Evolutionary conservation across 768 basidiomycete genomes (phyloP).

Genomic region (Kwoniella shandongensis): DNA sequence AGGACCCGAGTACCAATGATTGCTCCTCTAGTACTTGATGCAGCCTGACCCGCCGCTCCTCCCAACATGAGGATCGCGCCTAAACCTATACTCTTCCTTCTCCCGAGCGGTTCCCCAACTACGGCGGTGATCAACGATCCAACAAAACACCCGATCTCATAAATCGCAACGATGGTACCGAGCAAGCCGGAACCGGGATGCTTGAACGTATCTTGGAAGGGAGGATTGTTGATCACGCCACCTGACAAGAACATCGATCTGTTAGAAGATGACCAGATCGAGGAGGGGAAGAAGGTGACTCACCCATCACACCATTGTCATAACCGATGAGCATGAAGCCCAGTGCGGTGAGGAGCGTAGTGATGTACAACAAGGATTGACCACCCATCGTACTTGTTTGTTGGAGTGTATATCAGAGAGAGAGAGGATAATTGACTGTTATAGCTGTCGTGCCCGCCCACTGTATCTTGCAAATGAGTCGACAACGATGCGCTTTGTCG

Average conservation of each 20-base stretch:
- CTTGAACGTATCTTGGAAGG: constrained; percentile 23
- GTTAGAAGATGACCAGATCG: neutral
- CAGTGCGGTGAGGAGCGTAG: constrained; percentile 29
- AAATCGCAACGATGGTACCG: constrained; percentile 36
- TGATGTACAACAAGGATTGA: constrained; percentile 16
- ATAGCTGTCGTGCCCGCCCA: too few relatives aligned
- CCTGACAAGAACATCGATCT: constrained; percentile 13
- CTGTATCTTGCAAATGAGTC: too few relatives aligned
- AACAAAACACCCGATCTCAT: constrained; percentile 27
- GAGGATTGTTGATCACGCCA: constrained; percentile 35
- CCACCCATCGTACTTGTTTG: too few relatives aligned
- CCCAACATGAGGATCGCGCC: constrained; percentile 39
- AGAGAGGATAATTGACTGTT: too few relatives aligned
- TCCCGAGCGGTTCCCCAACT: constrained; percentile 24
- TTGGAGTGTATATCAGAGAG: too few relatives aligned
- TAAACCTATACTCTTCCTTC: constrained; percentile 23
- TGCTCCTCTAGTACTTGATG: constrained; percentile 25
- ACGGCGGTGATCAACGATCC: constrained; percentile 27
- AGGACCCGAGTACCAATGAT: constrained; percentile 39
- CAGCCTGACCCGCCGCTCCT: constrained; percentile 38
- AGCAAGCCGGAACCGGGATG: constrained; percentile 9
- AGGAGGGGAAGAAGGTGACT: neutral
- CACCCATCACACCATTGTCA: constrained; percentile 35
- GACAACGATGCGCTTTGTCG: too few relatives aligned
- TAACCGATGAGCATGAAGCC: constrained; percentile 40